phyloP scores from a whole-genome alignment of 129 eudicot genomes.

The Silybum marianum region DNA sequence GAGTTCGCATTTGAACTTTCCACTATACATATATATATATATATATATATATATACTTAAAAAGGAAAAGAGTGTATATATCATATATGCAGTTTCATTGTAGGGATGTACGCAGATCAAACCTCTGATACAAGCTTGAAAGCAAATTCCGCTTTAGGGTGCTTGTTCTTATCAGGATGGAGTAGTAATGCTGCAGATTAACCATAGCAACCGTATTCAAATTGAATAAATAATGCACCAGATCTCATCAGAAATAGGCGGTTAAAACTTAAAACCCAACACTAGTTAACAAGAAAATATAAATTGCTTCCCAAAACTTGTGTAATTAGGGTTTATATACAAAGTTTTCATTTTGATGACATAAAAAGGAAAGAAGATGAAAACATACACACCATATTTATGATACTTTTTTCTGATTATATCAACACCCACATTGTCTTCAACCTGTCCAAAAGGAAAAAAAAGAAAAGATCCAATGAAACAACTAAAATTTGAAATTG shows the following conservation, averaged over 20 bases:
- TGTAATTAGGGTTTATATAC: conserved; percentile 7
- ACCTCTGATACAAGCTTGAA: conserved; percentile 86
- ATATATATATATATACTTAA: no score
- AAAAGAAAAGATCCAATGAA: conserved; percentile 1
- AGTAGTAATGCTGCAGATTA: conserved; percentile 69
- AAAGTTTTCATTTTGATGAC: neutral
- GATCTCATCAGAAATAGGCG: neutral
- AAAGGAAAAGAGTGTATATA: no score
- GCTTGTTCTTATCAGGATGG: conserved; percentile 89
- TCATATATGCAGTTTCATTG: no score
- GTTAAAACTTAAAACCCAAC: neutral
- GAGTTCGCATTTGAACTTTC: no score
- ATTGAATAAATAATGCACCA: neutral
- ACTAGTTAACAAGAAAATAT: neutral
- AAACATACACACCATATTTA: conserved; percentile 60
- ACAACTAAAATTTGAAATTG: neutral
- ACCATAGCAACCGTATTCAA: neutral
- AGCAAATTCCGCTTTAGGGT: conserved; percentile 79
- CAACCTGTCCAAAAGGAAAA: conserved; percentile 41
- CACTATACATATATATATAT: no score
- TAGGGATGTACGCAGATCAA: neutral
- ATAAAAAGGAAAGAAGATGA: neutral
- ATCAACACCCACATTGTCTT: conserved; percentile 60
- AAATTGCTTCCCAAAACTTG: neutral
- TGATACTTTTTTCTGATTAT: conserved; percentile 63